Base-by-base conservation (phyloP, 2,329 filamentous ascomycete species). In the Elsinoe necatrix region DNA sequence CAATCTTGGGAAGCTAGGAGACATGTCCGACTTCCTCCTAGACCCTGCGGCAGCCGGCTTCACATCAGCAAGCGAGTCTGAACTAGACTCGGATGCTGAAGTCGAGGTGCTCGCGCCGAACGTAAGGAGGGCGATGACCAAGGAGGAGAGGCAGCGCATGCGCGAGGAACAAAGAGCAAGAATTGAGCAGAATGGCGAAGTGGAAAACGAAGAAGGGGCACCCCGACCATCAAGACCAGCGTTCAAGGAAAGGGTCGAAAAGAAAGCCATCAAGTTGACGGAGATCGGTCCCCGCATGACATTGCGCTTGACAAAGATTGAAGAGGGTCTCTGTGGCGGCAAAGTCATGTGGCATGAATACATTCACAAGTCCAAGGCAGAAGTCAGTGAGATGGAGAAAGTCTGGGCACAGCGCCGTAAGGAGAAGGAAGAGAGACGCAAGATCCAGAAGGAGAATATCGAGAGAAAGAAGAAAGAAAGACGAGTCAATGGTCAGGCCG, bases 301-400 rank as follows among this genome's bases (percentile, higher is more conserved):
- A 59, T 75, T 98, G 39, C 83, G 92, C 29, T 77, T 98, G 72
- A 91, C 89, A 56, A 98, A 98, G 75, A 91, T 98, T 3, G 93
- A 98, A 68, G 93, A 98, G 64, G 93, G 92, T 1, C 73, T 97
- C 5, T 96, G 90, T 65, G 80, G 81, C 23, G 93, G 93, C 51
- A 93, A 89, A 69, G 81, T 95, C 57, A 88, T 98, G 87, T 98
- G 93, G 93, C 93, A 98, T 71, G 90, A 96, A 68, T 95, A 89
- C 68, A 84, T 97, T 55, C 82, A 85, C 68, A 98, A 98, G 78
- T 83, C 82, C 5, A 83, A 83, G 63, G 80, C 82, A 16, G 91
- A 98, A 70, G 75, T 89, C 57, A 81, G 84, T 67, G 82, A 86
- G 61, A 73, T 96, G 64, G 91, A 97, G 63, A 82, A 85, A 74